Evolutionary conservation across 495 filamentous ascomycete genomes (phyloP).

Genomic region (Lepraria neglecta): DNA sequence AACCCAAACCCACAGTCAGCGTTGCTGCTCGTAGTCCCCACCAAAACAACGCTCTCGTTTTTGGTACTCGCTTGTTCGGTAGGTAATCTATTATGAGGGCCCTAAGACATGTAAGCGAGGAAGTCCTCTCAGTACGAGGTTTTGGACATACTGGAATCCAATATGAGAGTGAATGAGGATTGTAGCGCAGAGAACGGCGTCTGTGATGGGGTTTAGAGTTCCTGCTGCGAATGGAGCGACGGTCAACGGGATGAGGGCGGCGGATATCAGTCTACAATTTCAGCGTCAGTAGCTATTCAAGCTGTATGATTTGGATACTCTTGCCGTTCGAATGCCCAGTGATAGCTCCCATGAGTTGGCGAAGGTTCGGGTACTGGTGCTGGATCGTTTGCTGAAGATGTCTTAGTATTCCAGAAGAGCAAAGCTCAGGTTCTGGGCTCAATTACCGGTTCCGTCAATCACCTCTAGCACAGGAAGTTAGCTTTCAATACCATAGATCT

Average conservation of each 20-base stretch:
- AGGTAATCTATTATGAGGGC: slow-evolving; percentile 86
- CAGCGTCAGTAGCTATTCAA: slow-evolving; percentile 18
- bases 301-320: not conserved
- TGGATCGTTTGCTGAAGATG: slow-evolving; percentile 71
- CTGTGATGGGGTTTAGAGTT: slow-evolving; percentile 79
- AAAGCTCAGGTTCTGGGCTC: not conserved
- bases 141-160: slow-evolving; percentile 67
- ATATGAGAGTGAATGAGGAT: slow-evolving; percentile 89
- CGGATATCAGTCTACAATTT: slow-evolving; percentile 55
- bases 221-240: slow-evolving; percentile 88
- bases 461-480: slow-evolving; percentile 48
- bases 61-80: slow-evolving; percentile 63
- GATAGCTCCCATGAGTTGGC: slow-evolving; percentile 84
- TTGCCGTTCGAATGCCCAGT: slow-evolving; percentile 94
- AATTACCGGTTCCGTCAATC: slow-evolving; percentile 72
- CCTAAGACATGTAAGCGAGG: slow-evolving; percentile 35
- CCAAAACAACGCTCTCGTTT: slow-evolving; percentile 52
- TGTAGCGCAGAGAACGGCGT: slow-evolving; percentile 76
- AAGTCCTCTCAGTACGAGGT: not conserved
- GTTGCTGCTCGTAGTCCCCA: slow-evolving; percentile 79
- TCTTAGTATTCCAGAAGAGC: slow-evolving; percentile 21
- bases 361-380: slow-evolving; percentile 63
- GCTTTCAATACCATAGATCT: not conserved
- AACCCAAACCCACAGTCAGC: slow-evolving; percentile 70
- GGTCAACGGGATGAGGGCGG: slow-evolving; percentile 74